Base-by-base conservation (phyloP, 345 rosid genomes). In the Aurinia saxatilis region DNA sequence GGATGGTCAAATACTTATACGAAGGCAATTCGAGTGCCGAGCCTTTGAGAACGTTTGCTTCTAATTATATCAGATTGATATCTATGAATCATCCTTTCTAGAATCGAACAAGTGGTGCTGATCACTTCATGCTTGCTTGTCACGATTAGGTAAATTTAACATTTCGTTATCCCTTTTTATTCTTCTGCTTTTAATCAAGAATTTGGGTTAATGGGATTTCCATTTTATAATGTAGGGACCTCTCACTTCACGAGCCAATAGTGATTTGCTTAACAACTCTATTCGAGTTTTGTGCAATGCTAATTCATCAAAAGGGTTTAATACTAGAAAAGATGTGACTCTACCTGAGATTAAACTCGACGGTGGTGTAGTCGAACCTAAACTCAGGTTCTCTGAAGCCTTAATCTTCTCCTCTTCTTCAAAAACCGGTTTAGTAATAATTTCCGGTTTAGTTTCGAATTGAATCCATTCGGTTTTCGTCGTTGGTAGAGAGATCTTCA, bases 221-320 rank as follows among this genome's bases (percentile, higher is more conserved):
- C n/a, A n/a, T 19, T 31, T 49, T 2, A 7, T 12, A n/a, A 46
- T 67, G 55, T 69, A 91, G 98, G 98, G 95, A 9, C 96, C 96
- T 7, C 64, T 74, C 37, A 86, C 83, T 69, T 86, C 98, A 36
- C 6, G 14, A 31, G 93, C 80, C 15, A 71, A 71, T 55, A 34
- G 73, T 2, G 39, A 41, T 40, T 80, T 92, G 7, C 83, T 73
- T 79, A 75, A 77, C 63, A 80, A 68, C 30, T 92, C 96, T 14
- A 89, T 89, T 45, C 72, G 96, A 36, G 96, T 75, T n/a, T 59
- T 92, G 15, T 92, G 98, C 75, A 92, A 92, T 52, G 98, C 98
- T 73, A 89, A 92, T 75, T 67, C 84, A 14, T 92, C 98, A 51
- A 95, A 92, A 78, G 95, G 95, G 35, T 92, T 92, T 73, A 81